Percentiles rank a stretch among this genome's conserved stretches.
These are phyloP conservation scores for Corylus avellana DNA, from an alignment of 306 rosid species.

Conservation along the genomic window DNA sequence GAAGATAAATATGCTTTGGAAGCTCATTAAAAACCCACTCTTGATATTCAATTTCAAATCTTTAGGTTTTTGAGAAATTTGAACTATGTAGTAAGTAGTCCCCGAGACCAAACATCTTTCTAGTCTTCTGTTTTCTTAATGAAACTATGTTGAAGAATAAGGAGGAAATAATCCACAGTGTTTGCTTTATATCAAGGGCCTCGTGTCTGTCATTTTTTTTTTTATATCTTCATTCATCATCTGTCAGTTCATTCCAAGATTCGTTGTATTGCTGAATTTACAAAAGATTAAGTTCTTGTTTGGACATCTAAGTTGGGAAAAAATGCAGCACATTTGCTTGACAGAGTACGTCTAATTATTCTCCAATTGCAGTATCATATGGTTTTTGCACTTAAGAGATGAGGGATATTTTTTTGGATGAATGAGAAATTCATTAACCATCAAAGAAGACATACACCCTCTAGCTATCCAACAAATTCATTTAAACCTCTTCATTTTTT, in stretches of 20 bases:
- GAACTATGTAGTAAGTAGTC: neutral
- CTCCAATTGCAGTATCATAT: neutral
- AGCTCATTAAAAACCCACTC: neutral
- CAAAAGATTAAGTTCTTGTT: neutral
- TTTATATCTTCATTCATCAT: neutral
- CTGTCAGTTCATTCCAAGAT: neutral
- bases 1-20: neutral
- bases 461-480: no score
- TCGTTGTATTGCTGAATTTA: neutral
- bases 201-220: neutral
- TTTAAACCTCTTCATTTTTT: no score
- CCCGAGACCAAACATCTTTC: neutral
- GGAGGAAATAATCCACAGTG: neutral
- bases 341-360: neutral
- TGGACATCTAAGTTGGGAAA: neutral
- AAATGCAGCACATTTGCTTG: neutral
- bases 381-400: neutral
- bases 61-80: neutral
- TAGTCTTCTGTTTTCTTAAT: neutral
- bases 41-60: neutral
- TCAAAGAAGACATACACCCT: no score
- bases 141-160: neutral
- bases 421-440: no score
- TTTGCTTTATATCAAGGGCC: neutral
- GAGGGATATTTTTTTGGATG: neutral